Conservation (phyloP, 2,329 filamentous ascomycete genomes). For the Calonectria pteridis region DNA sequence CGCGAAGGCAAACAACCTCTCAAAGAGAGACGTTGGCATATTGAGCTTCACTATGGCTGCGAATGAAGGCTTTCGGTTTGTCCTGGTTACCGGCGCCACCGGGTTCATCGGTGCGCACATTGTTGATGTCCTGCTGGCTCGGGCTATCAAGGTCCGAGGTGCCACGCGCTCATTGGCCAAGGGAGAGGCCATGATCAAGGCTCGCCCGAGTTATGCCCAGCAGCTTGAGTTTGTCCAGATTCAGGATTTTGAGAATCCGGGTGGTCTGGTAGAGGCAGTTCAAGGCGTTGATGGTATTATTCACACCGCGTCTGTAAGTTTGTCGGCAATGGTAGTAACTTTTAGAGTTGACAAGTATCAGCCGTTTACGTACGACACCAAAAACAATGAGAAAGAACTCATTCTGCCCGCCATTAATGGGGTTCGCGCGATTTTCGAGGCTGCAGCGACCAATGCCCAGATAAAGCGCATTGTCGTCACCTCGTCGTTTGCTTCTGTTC, state of each 20-base stretch:
- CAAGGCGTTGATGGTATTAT: conserved; percentile 58
- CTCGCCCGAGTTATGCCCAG: conserved; percentile 49
- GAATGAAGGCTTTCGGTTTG: conserved; percentile 14
- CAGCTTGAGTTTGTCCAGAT: conserved; percentile 58
- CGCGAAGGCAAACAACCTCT: not conserved
- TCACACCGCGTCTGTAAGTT: conserved; percentile 58
- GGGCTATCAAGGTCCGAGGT: conserved; percentile 49
- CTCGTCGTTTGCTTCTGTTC: conserved; percentile 76
- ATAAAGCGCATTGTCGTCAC: conserved; percentile 65
- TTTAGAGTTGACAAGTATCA: conserved; percentile 26
- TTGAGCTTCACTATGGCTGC: not conserved
- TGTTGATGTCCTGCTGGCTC: conserved; percentile 47
- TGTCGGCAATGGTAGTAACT: rapidly evolving
- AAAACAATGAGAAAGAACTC: conserved; percentile 59
- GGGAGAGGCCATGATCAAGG: conserved; percentile 51
- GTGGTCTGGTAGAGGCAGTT: conserved; percentile 53
- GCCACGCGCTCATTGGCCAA: conserved; percentile 47
- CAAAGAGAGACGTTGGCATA: not conserved
- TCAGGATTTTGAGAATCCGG: conserved; percentile 54
- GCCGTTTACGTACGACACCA: conserved; percentile 59
- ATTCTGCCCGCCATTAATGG: conserved; percentile 61
- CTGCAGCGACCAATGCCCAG: conserved; percentile 37
- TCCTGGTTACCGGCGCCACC: conserved; percentile 43
- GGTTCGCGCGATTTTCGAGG: conserved; percentile 55
- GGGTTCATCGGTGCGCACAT: conserved; percentile 52